Evolutionary conservation across 164 flowering plant genomes (phyloP), one percentile per base, ranked within the genome.

Genomic region (Taxillus chinensis): DNA sequence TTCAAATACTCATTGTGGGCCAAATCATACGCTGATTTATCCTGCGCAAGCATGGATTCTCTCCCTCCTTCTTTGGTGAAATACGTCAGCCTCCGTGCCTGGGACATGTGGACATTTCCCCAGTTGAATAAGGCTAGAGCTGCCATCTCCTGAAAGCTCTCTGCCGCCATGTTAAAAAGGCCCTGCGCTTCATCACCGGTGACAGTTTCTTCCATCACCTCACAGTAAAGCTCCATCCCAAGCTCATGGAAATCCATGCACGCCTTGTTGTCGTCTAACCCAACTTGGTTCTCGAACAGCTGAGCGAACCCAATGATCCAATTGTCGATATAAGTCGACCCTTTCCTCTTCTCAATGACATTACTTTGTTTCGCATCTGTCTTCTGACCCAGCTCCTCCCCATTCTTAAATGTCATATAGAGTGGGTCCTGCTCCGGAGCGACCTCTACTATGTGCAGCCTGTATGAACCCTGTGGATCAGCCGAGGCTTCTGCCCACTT

Each of bases 51-150:
- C 37, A 82, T 51, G 8, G 69, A 57, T 59, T 89, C 90, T 55
- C 62, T 74, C 1, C 90, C 78, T 64, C 68, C 70, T 63, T 80
- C 83, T 66, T 83, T 90, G 0, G 67, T 15, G 38, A 80, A 71
- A 66, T 61, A 66, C 10, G 82, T 78, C 64, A 64, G 78, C 73
- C 83, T 92, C 71, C 89, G 80, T 39, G 95, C 93, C 68, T 77
- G 81, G 12, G 95, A 77, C 85, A 93, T 85, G 79, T 86, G 89
- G 65, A 92, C 84, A 65, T 88, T 90, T 50, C 98, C 98, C 82
- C 93, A 86, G 64, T 92, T 87, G 74, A 90, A 86, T 70, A 86
- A 62, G 46, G 98, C 91, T 64, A 90, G 65, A 58, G 96, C 91
- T 7, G 85, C 83, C 90, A 90, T 82, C 65, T 92, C 96, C 62